phyloP scores from a whole-genome alignment of 306 rosid genomes.

The Chamaecrista fasciculata region DNA sequence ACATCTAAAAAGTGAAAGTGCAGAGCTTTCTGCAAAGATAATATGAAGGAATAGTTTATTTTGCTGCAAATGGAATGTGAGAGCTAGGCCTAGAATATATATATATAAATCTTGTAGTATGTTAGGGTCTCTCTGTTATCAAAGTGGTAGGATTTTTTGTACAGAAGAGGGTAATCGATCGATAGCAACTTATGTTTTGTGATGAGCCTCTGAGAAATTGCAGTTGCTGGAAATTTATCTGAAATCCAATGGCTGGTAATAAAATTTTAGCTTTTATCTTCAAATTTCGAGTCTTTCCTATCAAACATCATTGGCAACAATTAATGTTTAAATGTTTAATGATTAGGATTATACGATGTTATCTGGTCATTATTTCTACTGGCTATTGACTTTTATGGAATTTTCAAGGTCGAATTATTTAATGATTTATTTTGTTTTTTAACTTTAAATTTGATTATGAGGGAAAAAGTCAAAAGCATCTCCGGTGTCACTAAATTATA shows the following conservation, averaged over 20 bases:
- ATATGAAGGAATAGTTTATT: neutral
- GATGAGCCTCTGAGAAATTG: neutral
- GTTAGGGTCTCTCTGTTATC: slow-evolving; percentile 5
- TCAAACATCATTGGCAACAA: too few species aligned
- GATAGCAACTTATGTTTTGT: slow-evolving; percentile 14
- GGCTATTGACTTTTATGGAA: too few species aligned
- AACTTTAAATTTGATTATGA: too few species aligned
- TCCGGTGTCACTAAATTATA: too few species aligned
- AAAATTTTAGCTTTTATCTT: slow-evolving; percentile 1
- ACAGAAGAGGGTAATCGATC: neutral
- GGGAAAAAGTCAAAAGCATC: too few species aligned
- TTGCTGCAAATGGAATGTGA: slow-evolving; percentile 19
- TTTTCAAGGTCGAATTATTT: too few species aligned
- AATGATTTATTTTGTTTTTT: too few species aligned
- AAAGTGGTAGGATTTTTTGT: slow-evolving; percentile 8
- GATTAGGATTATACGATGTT: too few species aligned
- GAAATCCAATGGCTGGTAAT: slow-evolving; percentile 10
- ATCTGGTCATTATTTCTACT: too few species aligned
- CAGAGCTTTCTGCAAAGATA: slow-evolving; percentile 12
- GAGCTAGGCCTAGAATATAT: slow-evolving; percentile 6
- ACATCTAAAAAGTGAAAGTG: slow-evolving; percentile 22
- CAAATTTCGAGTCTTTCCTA: neutral
- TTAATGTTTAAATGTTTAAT: neutral
- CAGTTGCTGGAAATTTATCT: slow-evolving; percentile 31
- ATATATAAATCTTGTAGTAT: slow-evolving; percentile 24